Base-by-base conservation (phyloP, 768 basidiomycete genomes). In the Phylloporus rhodoxanthus region DNA sequence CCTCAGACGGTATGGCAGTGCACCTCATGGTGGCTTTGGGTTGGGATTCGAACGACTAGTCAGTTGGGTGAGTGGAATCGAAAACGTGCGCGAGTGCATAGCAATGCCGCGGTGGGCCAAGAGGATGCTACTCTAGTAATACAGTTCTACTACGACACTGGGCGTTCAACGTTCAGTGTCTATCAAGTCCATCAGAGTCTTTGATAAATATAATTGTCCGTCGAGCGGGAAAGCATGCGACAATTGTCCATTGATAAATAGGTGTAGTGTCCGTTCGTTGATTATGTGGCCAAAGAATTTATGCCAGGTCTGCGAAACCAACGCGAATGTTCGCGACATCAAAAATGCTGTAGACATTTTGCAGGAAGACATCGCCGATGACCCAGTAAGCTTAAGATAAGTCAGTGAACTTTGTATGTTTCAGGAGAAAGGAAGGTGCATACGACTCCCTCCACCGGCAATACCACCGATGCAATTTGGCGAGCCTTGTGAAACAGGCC, bases 11-110 rank as follows among this genome's bases (percentile, higher is more conserved):
- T 94, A 79, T 58, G 96, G 96, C 9, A 85, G 85, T 15, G 85
- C 89, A 17, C 88, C 91, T 3, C 95, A 97, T 68, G 93, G 89
- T 14, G 96, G 96, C 14, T 98, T 92, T 68, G 96, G 96, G 5
- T 75, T 98, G 73, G 96, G 96, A 2, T 96, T 95, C 60, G 96
- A 99, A 67, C 73, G 96, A 52, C 72, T 96, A 17, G 75, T 98
- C 15, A 80, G 82, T 38, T 95, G 90, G 87, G 68, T 96, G 10
- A 82, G 85, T 17, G 93, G 92, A 0, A 75, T 90, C 39, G 85
- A 86, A 51, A 98, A 95, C 67, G 79, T 98, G n/a, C 75, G 89
- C 52, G 96, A 99, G 65, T 91, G 91, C 60, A 81, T 94, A 36
- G 81, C 91, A 5, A 91, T 96, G 76, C 94, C 94, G 1, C 72